phyloP scores from a whole-genome alignment of 306 rosid species.

The Oxytropis ochrocephala region DNA sequence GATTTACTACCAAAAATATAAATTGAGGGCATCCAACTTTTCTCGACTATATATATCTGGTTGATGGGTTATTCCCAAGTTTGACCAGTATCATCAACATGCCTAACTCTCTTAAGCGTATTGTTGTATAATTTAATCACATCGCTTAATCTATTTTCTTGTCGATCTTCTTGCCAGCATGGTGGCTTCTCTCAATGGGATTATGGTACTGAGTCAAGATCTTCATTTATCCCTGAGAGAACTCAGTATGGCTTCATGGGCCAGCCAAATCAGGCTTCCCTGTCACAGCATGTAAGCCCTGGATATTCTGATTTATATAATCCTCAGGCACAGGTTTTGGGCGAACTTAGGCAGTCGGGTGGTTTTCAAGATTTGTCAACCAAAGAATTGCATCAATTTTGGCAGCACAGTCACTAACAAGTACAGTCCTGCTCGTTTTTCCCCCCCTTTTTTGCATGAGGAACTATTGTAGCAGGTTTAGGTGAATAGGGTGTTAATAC shows the following conservation, averaged over 20 bases:
- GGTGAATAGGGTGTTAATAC: constrained; percentile 24
- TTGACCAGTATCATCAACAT: not conserved
- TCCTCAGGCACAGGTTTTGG: constrained; percentile 20
- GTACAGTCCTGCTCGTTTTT: not conserved
- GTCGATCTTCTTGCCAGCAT: constrained; percentile 18
- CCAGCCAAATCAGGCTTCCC: constrained; percentile 23
- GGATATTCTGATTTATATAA: constrained; percentile 22
- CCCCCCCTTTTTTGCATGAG: not conserved
- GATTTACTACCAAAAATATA: not conserved
- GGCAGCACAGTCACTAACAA: constrained; percentile 36
- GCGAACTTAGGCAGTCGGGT: constrained; percentile 30
- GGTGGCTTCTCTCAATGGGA: constrained; percentile 24
- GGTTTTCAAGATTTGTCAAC: constrained; percentile 27
- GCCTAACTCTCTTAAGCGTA: not conserved
- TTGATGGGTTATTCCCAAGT: not conserved
- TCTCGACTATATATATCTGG: not conserved
- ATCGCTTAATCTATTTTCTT: not conserved
- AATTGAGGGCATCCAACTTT: not conserved
- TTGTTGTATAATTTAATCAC: not conserved
- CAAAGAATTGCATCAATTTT: constrained; percentile 38
- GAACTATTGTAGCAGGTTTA: constrained; percentile 24
- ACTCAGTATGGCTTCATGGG: constrained; percentile 27
- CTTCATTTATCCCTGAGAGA: constrained; percentile 15
- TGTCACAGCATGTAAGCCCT: constrained; percentile 23
- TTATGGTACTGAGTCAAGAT: constrained; percentile 24